Evolutionary conservation across 306 rosid genomes (phyloP).

Genomic region (Glycyrrhiza uralensis): DNA sequence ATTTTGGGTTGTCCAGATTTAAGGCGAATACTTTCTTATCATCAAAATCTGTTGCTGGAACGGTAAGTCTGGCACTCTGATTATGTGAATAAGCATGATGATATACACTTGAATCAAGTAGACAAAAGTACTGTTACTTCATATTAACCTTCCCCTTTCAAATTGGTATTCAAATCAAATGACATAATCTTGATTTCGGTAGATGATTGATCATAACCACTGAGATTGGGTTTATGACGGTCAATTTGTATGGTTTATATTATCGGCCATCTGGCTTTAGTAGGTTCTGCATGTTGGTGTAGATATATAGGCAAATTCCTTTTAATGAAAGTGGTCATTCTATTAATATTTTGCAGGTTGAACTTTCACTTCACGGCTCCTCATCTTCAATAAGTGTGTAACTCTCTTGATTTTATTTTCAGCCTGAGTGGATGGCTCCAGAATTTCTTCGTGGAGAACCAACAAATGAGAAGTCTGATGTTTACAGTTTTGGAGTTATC

Average conservation of each 20-base stretch:
- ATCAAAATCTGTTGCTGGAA: slow-evolving; percentile 94
- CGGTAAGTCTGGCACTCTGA: slow-evolving; percentile 47
- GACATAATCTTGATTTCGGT: neutral
- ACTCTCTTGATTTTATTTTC: slow-evolving; percentile 66
- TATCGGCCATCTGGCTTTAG: neutral
- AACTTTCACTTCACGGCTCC: slow-evolving; percentile 44
- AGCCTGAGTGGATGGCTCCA: slow-evolving; percentile 99
- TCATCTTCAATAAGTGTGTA: slow-evolving; percentile 42
- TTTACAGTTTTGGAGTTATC: slow-evolving; percentile 90
- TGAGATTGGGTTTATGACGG: neutral
- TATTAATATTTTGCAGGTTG: slow-evolving; percentile 53
- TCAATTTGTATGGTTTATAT: neutral
- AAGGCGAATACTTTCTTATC: slow-evolving; percentile 87
- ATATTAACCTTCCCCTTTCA: neutral
- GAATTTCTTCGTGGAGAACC: slow-evolving; percentile 98
- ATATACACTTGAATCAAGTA: neutral
- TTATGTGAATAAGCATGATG: neutral
- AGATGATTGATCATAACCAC: neutral
- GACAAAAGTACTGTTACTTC: neutral
- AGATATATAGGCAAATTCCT: slow-evolving; percentile 15
- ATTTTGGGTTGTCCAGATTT: slow-evolving; percentile 95
- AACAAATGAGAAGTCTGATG: slow-evolving; percentile 91
- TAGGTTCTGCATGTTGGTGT: neutral
- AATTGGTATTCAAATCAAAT: slow-evolving; percentile 11
- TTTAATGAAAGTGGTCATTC: slow-evolving; percentile 29